Percentiles rank a stretch among this genome's conserved stretches.
phyloP scores from a whole-genome alignment of 1,284 basidiomycete genomes.

The Leccinum pachyderme region DNA sequence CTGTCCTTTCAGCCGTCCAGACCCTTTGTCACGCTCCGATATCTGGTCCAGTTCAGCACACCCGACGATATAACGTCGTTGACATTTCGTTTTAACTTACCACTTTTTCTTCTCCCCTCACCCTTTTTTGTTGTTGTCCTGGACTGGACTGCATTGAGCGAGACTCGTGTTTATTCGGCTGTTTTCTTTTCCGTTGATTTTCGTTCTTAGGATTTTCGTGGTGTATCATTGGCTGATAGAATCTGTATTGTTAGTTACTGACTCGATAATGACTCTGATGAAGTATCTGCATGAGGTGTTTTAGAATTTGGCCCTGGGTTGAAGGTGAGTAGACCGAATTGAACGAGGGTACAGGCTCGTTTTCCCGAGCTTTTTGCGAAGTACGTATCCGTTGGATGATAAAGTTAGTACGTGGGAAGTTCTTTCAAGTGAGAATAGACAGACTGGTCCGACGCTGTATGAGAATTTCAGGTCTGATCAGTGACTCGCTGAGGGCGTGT shows the following conservation, averaged over 20 bases:
- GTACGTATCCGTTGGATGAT: too few relatives aligned
- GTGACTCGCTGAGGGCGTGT: too few relatives aligned
- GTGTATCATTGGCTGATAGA: slow-evolving; percentile 30
- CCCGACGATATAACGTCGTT: slow-evolving; percentile 5
- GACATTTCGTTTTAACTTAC: neutral
- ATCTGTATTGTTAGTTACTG: slow-evolving; percentile 23
- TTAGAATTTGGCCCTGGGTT: neutral
- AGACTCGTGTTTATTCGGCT: neutral
- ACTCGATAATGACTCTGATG: neutral
- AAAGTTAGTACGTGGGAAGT: too few relatives aligned
- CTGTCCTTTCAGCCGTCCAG: neutral
- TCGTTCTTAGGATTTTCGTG: neutral
- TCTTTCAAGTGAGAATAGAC: too few relatives aligned
- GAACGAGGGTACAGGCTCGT: too few relatives aligned
- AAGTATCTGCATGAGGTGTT: neutral
- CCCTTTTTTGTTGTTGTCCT: neutral
- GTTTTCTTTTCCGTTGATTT: neutral
- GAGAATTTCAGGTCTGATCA: too few relatives aligned
- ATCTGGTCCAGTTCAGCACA: neutral
- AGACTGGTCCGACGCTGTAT: too few relatives aligned
- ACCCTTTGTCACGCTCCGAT: neutral
- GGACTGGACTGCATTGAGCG: slow-evolving; percentile 1
- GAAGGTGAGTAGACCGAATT: too few relatives aligned
- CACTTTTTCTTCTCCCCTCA: neutral
- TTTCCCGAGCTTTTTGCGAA: neutral